phyloP scores from a whole-genome alignment of 2,329 filamentous ascomycete species.

The Thelonectria olida region DNA sequence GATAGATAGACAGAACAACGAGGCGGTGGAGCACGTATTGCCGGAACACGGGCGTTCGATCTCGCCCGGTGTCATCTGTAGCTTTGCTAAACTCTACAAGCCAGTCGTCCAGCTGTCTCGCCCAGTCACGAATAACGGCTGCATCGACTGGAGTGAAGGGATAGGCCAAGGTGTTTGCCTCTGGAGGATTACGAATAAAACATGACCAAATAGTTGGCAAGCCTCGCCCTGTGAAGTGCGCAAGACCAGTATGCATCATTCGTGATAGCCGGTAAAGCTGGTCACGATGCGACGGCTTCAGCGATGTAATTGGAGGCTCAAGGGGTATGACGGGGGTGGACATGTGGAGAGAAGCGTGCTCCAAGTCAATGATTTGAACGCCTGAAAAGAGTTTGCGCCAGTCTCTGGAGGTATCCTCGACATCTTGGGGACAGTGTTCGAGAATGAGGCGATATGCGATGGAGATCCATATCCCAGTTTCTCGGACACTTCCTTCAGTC shows the following conservation, averaged over 20 bases:
- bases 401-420: slow-evolving; percentile 49
- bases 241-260: slow-evolving; percentile 56
- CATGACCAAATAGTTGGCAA: slow-evolving; percentile 55
- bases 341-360: slow-evolving; percentile 54
- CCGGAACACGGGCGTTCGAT: slow-evolving; percentile 1
- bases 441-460: slow-evolving; percentile 52
- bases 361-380: slow-evolving; percentile 52
- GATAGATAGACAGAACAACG: slow-evolving; percentile 12
- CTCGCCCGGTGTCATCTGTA: background rate
- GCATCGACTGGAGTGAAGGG: slow-evolving; percentile 11
- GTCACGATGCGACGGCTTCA: slow-evolving; percentile 50
- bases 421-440: slow-evolving; percentile 51
- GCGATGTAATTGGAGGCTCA: slow-evolving; percentile 47
- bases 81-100: slow-evolving; percentile 12
- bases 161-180: background rate
- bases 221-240: slow-evolving; percentile 52
- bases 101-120: slow-evolving; percentile 13
- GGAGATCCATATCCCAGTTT: slow-evolving; percentile 55
- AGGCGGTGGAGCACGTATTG: slow-evolving; percentile 12
- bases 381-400: slow-evolving; percentile 52
- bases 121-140: slow-evolving; percentile 16
- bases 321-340: slow-evolving; percentile 52
- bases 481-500: slow-evolving; percentile 51
- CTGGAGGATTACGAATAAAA: slow-evolving; percentile 28
- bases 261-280: slow-evolving; percentile 52